phyloP scores from a whole-genome alignment of 1,139 yeast species.

The Kodamaea arcana region DNA sequence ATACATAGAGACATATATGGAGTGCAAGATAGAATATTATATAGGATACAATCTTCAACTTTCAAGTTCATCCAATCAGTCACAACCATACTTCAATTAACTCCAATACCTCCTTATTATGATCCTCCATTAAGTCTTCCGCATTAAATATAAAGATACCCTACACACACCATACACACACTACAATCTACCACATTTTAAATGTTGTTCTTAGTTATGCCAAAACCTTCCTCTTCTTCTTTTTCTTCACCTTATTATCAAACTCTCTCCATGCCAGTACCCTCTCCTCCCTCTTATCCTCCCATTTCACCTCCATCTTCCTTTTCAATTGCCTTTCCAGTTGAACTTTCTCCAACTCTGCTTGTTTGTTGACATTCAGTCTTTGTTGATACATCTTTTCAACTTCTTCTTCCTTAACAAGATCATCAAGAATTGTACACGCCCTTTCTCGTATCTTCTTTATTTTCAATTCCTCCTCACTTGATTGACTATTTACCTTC shows the following conservation, averaged over 20 bases:
- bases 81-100: too few relatives aligned
- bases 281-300: constrained; percentile 54
- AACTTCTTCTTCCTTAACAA: constrained; percentile 26
- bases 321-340: constrained; percentile 36
- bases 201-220: constrained; percentile 26
- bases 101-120: too few relatives aligned
- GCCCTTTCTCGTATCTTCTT: constrained; percentile 36
- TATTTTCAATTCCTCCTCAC: constrained; percentile 14
- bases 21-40: too few relatives aligned
- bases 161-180: too few relatives aligned
- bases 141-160: too few relatives aligned
- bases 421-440: constrained; percentile 32
- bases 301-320: constrained; percentile 54
- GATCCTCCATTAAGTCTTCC: too few relatives aligned
- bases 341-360: constrained; percentile 28
- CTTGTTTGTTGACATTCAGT: constrained; percentile 21
- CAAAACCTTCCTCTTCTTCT: constrained; percentile 35
- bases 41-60: too few relatives aligned
- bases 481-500: constrained; percentile 28
- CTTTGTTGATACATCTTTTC: constrained; percentile 32
- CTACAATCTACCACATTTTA: too few relatives aligned
- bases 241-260: constrained; percentile 39
- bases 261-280: constrained; percentile 62
- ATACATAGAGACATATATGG: too few relatives aligned
- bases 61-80: too few relatives aligned